Conservation (phyloP, 2,329 filamentous ascomycete species). For the Clathrospora elynae region DNA sequence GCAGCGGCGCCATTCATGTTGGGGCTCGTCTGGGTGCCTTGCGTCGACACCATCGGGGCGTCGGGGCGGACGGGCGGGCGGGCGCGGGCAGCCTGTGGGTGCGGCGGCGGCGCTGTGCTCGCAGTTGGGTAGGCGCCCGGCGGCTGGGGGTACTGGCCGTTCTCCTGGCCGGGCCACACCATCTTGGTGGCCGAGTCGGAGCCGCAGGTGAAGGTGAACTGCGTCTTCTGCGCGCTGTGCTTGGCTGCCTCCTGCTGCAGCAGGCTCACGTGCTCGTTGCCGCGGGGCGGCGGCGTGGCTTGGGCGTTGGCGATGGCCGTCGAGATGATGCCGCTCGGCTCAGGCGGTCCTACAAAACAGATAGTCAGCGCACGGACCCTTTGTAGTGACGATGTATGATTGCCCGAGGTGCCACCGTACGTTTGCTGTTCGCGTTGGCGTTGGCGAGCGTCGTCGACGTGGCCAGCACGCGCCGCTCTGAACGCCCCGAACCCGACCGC, state of each 20-base stretch:
- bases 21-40: slow-evolving; percentile 62
- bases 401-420: slow-evolving; percentile 43
- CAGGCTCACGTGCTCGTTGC: slow-evolving; percentile 79
- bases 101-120: slow-evolving; percentile 24
- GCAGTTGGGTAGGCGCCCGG: slow-evolving; percentile 44
- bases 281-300: slow-evolving; percentile 56
- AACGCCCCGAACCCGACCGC: slow-evolving; percentile 56
- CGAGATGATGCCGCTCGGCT: slow-evolving; percentile 83
- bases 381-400: slow-evolving; percentile 20
- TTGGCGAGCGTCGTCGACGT: slow-evolving; percentile 52
- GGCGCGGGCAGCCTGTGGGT: slow-evolving; percentile 29
- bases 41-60: slow-evolving; percentile 54
- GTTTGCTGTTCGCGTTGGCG: slow-evolving; percentile 50
- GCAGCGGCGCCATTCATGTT: slow-evolving; percentile 50
- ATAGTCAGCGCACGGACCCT: slow-evolving; percentile 47
- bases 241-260: slow-evolving; percentile 70
- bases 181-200: slow-evolving; percentile 82
- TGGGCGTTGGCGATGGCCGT: slow-evolving; percentile 84
- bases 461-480: slow-evolving; percentile 52
- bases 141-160: slow-evolving; percentile 46
- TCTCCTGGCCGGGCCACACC: slow-evolving; percentile 71
- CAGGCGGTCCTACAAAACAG: slow-evolving; percentile 44
- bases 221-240: slow-evolving; percentile 73
- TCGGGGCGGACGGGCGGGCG: slow-evolving; percentile 40
- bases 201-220: slow-evolving; percentile 97